Conservation (phyloP, 2,329 filamentous ascomycete genomes). For the Botrytis byssoidea region DNA sequence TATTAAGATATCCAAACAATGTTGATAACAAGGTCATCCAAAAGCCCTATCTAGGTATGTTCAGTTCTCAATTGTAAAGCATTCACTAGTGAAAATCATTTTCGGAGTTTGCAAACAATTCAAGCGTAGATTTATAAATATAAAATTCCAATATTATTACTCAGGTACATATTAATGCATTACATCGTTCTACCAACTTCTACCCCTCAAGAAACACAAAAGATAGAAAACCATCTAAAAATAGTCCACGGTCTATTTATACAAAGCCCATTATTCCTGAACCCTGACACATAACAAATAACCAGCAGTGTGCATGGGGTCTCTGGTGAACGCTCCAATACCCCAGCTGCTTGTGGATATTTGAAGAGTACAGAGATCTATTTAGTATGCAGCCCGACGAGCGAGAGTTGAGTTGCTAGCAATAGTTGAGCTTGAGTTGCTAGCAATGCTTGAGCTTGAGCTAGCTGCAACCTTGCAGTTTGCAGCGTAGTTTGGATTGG, state of each 20-base stretch:
- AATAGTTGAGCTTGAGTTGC: neutral
- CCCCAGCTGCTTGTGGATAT: neutral
- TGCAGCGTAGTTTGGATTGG: constrained; percentile 3
- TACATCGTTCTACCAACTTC: neutral
- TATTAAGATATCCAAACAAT: neutral
- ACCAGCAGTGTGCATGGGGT: neutral
- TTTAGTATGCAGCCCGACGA: neutral
- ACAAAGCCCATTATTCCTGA: neutral
- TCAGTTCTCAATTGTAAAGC: no score
- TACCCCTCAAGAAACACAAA: neutral
- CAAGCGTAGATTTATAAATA: neutral
- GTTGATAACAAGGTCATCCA: neutral
- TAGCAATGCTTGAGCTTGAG: neutral
- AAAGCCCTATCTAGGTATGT: neutral
- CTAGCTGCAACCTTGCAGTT: neutral
- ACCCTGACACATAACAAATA: neutral
- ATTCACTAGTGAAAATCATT: neutral
- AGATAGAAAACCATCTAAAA: neutral
- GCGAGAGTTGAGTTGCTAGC: neutral
- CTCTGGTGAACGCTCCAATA: neutral
- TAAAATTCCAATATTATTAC: neutral
- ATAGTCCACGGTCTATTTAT: neutral
- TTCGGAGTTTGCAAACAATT: neutral
- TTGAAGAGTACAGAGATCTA: neutral
- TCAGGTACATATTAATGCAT: neutral